These are phyloP conservation scores for Globisporangium paroecandrum DNA, from an alignment of 352 stramenopile genomes.

Conservation along the genomic window DNA sequence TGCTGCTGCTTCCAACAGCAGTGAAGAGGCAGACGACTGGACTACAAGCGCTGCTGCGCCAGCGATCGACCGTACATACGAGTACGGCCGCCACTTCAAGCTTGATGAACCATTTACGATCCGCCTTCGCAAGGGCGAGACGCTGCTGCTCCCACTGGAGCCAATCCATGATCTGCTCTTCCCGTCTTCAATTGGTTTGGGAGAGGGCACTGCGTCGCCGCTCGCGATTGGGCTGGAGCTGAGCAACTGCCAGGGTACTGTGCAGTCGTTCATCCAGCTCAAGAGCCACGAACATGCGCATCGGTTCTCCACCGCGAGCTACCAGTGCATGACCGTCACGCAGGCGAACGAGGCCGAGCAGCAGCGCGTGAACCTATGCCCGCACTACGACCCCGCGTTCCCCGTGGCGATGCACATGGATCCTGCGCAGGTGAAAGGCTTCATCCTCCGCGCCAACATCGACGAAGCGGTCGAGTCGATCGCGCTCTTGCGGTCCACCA, in stretches of 20 bases:
- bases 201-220: not conserved
- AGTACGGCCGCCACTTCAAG: conserved; percentile 23
- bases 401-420: conserved; percentile 20
- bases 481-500: conserved; percentile 28
- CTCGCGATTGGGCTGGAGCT: conserved; percentile 31
- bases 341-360: conserved; percentile 11
- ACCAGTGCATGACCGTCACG: conserved; percentile 33
- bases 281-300: conserved; percentile 12
- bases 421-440: conserved; percentile 24
- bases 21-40: not conserved
- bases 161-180: conserved; percentile 28
- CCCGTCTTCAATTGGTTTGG: not conserved
- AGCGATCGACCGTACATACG: conserved; percentile 21
- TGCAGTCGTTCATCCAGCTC: conserved; percentile 24
- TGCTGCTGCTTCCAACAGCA: not conserved
- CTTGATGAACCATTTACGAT: conserved; percentile 30
- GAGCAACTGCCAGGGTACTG: conserved; percentile 24
- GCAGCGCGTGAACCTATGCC: conserved; percentile 25
- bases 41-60: not conserved
- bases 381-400: conserved; percentile 20
- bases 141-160: conserved; percentile 27
- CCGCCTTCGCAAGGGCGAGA: conserved; percentile 19
- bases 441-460: conserved; percentile 24
- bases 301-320: conserved; percentile 26
- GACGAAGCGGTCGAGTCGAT: conserved; percentile 18